Evolutionary conservation across 164 flowering plant species (phyloP), one percentile per base, ranked within the genome.

Genomic region (Vitis riparia): DNA sequence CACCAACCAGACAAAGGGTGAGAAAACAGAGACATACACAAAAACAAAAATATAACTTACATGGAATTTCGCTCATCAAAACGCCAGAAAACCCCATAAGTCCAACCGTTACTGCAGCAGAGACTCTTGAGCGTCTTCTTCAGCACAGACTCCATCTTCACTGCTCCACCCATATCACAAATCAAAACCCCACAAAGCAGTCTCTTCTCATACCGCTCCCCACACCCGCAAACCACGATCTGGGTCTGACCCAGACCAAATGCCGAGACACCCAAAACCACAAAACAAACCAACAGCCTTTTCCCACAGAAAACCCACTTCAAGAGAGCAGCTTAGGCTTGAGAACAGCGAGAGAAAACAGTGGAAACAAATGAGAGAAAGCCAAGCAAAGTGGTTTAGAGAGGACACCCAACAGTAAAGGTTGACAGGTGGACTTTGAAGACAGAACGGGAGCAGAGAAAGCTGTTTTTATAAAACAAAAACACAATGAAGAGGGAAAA

Each of bases 1-100:
- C 30, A 23, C 13, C 14, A 61, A 44, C 37, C 11, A 9, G n/a
- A 10, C 30, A 61, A 59, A n/a, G 13, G 19, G 49, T 14, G 17
- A 58, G 27, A 23, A 49, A 13, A 44, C 2, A 61, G 7, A 9
- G 37, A 27, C 51, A 57, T 13, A 73, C 63, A 70, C 37, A 65
- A 23, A 8, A 47, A 12, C 48, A 29, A 51, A 51, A 50, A 12
- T 9, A 32, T 55, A 71, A n/a, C 80, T 81, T 80, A 93, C 98
- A 88, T 81, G 70, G 86, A 75, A 75, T 88, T 89, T 65, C 65
- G 68, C 32, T 72, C 80, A 82, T 89, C 77, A 77, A 82, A 84
- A 51, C 89, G 74, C 97, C 98, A 93, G 62, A 90, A 80, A 73
- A 84, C 82, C 2, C 84, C 97, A 79, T 86, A 93, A 73, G 86